Evolutionary conservation across 495 filamentous ascomycete genomes (phyloP).

Genomic region (Darksidea phi): DNA sequence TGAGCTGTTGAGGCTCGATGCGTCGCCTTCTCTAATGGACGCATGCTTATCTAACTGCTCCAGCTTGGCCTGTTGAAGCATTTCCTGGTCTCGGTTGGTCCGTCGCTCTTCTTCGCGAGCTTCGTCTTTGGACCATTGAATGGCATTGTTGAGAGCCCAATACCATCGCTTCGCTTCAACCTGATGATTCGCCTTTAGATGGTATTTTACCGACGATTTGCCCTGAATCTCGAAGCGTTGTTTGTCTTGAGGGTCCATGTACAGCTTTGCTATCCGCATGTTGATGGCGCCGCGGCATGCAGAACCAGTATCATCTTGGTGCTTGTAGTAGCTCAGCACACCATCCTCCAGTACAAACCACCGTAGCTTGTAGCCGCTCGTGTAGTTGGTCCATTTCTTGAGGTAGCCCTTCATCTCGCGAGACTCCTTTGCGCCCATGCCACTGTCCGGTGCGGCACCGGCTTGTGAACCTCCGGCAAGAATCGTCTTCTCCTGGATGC

Average conservation of each 20-base stretch:
- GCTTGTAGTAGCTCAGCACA: conserved; percentile 97
- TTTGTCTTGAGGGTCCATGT: conserved; percentile 96
- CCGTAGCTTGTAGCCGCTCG: conserved; percentile 88
- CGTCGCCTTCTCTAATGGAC: too few species aligned
- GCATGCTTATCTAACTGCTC: conserved; percentile 51
- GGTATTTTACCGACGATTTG: conserved; percentile 98
- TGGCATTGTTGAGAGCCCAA: conserved; percentile 97
- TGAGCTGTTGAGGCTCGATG: conserved; percentile 41
- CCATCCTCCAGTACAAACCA: conserved; percentile 99
- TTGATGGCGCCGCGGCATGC: conserved; percentile 97
- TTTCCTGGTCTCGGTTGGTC: conserved; percentile 68
- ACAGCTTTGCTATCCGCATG: conserved; percentile 90
- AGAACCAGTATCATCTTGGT: conserved; percentile 91
- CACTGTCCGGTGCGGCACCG: conserved; percentile 57
- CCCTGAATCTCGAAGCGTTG: conserved; percentile 95
- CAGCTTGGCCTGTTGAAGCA: conserved; percentile 71
- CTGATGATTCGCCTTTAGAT: conserved; percentile 93
- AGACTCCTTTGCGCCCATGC: conserved; percentile 74
- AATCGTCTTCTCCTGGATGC: conserved; percentile 94
- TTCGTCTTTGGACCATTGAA: conserved; percentile 97
- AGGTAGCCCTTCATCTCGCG: conserved; percentile 98
- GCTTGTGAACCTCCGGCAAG: conserved; percentile 59
- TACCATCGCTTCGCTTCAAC: conserved; percentile 94
- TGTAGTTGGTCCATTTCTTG: conserved; percentile 99
- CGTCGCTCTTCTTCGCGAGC: conserved; percentile 82